phyloP scores from a whole-genome alignment of 768 basidiomycete genomes.

The Mycena rosella region DNA sequence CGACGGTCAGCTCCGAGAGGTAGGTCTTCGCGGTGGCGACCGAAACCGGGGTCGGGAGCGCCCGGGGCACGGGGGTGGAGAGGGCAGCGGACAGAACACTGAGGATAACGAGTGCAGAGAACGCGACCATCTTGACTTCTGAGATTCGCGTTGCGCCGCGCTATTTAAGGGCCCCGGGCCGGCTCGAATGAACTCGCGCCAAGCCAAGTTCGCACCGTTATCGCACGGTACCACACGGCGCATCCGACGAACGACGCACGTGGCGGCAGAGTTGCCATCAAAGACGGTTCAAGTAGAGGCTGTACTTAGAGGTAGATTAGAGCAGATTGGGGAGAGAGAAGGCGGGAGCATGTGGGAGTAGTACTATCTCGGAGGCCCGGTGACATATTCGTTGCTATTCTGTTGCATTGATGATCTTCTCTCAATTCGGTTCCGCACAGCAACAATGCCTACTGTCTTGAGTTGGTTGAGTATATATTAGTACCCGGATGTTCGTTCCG shows the following conservation, averaged over 20 bases:
- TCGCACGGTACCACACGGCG: background rate
- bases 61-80: conserved; percentile 26
- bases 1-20: conserved; percentile 49
- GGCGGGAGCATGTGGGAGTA: background rate
- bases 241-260: background rate
- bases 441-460: no score
- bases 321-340: background rate
- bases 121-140: conserved; percentile 9
- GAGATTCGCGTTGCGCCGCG: background rate
- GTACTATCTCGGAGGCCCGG: background rate
- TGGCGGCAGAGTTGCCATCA: background rate
- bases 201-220: no score
- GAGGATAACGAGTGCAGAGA: conserved; percentile 18
- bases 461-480: no score
- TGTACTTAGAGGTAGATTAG: no score
- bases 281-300: background rate
- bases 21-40: conserved; percentile 35
- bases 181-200: no score
- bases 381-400: background rate
- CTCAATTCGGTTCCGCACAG: no score
- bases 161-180: background rate
- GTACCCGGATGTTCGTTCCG: no score
- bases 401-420: no score
- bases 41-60: conserved; percentile 34
- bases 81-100: conserved; percentile 5